A percentile compares a stretch with the other conserved stretches of the same genome.
Conservation (phyloP, 345 rosid genomes). For the Syzygium aromaticum region DNA sequence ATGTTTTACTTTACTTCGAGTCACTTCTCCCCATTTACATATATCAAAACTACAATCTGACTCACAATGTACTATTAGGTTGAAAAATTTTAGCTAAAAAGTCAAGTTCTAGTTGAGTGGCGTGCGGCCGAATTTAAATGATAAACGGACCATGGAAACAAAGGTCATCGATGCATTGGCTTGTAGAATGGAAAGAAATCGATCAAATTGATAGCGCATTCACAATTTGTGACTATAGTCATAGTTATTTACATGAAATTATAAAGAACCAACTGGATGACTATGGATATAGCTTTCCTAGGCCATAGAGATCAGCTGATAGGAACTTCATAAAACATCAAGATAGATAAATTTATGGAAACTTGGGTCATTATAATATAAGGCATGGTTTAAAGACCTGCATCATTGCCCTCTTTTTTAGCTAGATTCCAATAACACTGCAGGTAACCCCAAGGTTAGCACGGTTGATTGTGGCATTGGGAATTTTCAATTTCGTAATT, state of each 20-base stretch:
- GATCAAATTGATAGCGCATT: neutral
- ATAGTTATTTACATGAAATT: rapidly evolving
- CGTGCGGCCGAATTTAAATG: neutral
- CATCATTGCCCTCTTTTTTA: neutral
- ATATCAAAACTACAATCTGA: rapidly evolving
- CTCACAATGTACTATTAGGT: too few relatives aligned
- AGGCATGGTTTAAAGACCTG: neutral
- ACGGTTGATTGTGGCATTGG: neutral
- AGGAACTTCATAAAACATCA: neutral
- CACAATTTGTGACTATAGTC: neutral
- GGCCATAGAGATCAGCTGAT: neutral
- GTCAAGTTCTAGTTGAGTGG: rapidly evolving
- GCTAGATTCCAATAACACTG: neutral
- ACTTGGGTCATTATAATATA: neutral
- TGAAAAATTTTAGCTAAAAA: neutral
- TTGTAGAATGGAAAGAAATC: neutral
- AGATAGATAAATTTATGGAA: neutral
- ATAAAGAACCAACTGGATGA: neutral
- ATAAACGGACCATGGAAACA: rapidly evolving
- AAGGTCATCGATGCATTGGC: neutral
- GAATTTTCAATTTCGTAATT: neutral
- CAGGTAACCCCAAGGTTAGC: neutral
- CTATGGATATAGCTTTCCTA: neutral
- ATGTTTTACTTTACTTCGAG: neutral
- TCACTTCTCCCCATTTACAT: neutral